Evolutionary conservation across 495 filamentous ascomycete species (phyloP).

Genomic region (Immersiella caudata): DNA sequence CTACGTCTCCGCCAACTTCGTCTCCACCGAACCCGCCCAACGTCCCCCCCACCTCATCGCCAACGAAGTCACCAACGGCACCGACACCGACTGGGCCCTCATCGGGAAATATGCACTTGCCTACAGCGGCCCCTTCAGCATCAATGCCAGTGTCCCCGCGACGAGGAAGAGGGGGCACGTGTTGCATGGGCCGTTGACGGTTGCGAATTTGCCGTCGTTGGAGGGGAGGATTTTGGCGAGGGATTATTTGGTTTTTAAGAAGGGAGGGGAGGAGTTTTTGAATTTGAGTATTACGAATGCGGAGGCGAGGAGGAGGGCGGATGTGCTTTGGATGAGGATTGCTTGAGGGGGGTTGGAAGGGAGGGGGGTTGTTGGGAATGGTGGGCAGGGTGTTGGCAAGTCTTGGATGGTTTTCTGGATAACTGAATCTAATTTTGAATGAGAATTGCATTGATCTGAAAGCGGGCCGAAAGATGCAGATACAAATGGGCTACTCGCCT

Average conservation of each 20-base stretch:
- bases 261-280: background rate
- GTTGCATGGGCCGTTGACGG: background rate
- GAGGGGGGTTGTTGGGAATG: background rate
- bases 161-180: background rate
- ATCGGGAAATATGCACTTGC: background rate
- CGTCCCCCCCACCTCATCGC: background rate
- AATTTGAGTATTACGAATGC: background rate
- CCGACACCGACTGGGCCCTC: background rate
- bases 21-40: background rate
- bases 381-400: background rate
- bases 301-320: background rate
- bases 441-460: too few species aligned
- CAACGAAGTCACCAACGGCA: background rate
- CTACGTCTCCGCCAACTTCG: constrained; percentile 10
- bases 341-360: background rate
- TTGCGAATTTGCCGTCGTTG: background rate
- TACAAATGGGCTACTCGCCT: too few species aligned
- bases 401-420: too few species aligned
- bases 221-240: background rate
- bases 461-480: too few species aligned
- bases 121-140: background rate
- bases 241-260: background rate
- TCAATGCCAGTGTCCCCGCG: background rate
- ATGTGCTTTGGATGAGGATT: background rate
- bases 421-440: too few species aligned